These are phyloP conservation scores for Camelina hispida DNA, from an alignment of 345 rosid genomes.

Conservation along the genomic window DNA sequence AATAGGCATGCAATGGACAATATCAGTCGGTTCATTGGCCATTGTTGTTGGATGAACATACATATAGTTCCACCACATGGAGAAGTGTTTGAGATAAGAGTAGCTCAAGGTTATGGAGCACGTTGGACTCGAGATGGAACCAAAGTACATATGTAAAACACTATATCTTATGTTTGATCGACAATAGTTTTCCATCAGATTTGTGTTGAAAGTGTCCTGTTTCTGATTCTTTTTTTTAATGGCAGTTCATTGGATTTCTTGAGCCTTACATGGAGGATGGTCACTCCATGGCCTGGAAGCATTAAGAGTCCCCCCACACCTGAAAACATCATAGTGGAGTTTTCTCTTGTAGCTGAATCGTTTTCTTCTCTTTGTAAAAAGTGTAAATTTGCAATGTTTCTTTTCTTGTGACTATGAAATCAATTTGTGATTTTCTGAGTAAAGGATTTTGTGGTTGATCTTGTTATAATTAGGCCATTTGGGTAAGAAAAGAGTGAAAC, in stretches of 20 bases:
- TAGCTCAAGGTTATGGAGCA: conserved; percentile 70
- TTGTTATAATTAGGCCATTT: background rate
- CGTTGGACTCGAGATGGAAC: conserved; percentile 78
- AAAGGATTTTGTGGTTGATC: background rate
- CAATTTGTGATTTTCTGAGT: background rate
- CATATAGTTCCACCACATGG: conserved; percentile 71
- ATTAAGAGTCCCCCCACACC: conserved; percentile 34
- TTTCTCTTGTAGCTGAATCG: conserved; percentile 3
- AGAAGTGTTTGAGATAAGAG: conserved; percentile 70
- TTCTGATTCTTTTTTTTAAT: conserved; percentile 28
- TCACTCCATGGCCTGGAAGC: conserved; percentile 73
- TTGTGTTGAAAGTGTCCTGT: conserved; percentile 2
- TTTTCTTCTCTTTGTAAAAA: background rate
- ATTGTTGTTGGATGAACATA: conserved; percentile 72
- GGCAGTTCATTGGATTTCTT: conserved; percentile 86
- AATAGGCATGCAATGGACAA: conserved; percentile 60
- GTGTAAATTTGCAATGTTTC: background rate
- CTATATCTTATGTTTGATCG: conserved; percentile 4
- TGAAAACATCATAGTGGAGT: background rate
- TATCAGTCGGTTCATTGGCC: conserved; percentile 46
- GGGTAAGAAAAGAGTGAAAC: background rate
- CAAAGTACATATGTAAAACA: conserved; percentile 56
- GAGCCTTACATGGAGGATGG: conserved; percentile 82
- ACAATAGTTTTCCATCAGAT: background rate
- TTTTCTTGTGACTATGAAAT: background rate